A percentile compares a stretch with the other conserved stretches of the same genome.
Conservation (phyloP, 495 filamentous ascomycete genomes). For the Trypethelium eluteriae region DNA sequence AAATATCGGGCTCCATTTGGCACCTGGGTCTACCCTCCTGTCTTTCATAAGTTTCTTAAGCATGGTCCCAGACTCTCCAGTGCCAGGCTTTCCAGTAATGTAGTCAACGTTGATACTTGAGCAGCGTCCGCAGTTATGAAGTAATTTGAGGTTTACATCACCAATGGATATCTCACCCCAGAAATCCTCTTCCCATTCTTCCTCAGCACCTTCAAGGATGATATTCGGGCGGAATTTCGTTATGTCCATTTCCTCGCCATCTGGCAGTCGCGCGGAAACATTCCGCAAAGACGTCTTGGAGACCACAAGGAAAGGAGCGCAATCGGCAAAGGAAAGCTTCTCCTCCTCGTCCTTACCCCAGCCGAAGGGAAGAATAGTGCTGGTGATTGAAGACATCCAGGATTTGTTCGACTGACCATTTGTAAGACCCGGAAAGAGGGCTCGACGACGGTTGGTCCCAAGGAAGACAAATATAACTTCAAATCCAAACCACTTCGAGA, state of each 20-base stretch:
- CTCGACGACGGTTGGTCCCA: slow-evolving; percentile 52
- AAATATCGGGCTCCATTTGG: slow-evolving; percentile 72
- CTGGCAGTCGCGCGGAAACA: slow-evolving; percentile 53
- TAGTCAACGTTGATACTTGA: slow-evolving; percentile 78
- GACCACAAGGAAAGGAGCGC: slow-evolving; percentile 66
- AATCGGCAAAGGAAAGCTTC: slow-evolving; percentile 67
- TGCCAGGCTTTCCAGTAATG: slow-evolving; percentile 57
- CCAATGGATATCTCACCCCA: slow-evolving; percentile 61
- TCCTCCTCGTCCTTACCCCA: slow-evolving; percentile 16
- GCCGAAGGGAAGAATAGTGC: slow-evolving; percentile 30
- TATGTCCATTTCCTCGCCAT: slow-evolving; percentile 52
- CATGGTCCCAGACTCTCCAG: slow-evolving; percentile 55
- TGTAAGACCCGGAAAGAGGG: slow-evolving; percentile 46
- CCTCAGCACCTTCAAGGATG: slow-evolving; percentile 54
- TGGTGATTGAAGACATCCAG: slow-evolving; percentile 45
- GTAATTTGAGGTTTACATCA: slow-evolving; percentile 47
- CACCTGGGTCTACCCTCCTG: slow-evolving; percentile 65
- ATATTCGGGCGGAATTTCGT: slow-evolving; percentile 84
- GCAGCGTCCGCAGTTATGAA: slow-evolving; percentile 77
- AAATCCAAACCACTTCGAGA: slow-evolving; percentile 63
- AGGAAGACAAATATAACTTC: slow-evolving; percentile 60
- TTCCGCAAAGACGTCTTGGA: slow-evolving; percentile 61
- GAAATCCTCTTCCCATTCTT: slow-evolving; percentile 75
- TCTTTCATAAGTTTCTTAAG: slow-evolving; percentile 73
- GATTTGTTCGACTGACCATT: slow-evolving; percentile 39